phyloP scores from a whole-genome alignment of 768 basidiomycete species.

The Leccinum rimulosum region DNA sequence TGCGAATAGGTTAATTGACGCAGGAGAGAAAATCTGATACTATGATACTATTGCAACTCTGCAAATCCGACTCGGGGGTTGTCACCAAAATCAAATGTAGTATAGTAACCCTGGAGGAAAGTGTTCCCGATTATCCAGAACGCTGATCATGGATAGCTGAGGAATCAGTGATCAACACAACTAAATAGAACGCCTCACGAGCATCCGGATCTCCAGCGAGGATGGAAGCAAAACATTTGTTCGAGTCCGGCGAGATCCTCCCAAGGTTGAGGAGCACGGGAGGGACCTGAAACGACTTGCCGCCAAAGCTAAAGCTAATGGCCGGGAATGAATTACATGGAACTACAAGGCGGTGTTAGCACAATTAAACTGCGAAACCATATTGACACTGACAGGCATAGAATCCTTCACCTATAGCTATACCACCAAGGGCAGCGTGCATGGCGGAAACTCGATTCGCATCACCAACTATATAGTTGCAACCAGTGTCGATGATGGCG shows the following conservation, averaged over 20 bases:
- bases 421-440: too few relatives aligned
- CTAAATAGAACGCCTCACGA: conserved; percentile 1
- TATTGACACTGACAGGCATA: too few relatives aligned
- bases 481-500: too few relatives aligned
- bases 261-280: conserved; percentile 38
- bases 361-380: too few relatives aligned
- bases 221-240: conserved; percentile 26
- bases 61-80: conserved; percentile 39
- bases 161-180: not conserved
- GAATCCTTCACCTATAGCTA: too few relatives aligned
- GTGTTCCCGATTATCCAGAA: conserved; percentile 22
- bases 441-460: too few relatives aligned
- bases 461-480: too few relatives aligned
- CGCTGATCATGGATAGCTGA: conserved; percentile 5
- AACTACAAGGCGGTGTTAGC: not conserved
- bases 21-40: too few relatives aligned
- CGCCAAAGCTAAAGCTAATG: not conserved
- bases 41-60: conserved; percentile 2
- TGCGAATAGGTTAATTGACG: too few relatives aligned
- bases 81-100: conserved; percentile 35
- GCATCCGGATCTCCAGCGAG: not conserved
- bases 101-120: conserved; percentile 44
- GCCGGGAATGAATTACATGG: not conserved
- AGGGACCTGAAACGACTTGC: not conserved
- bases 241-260: conserved; percentile 14